These are phyloP conservation scores for Coemansia nantahalensis DNA, from an alignment of 192 early-diverging fungal genomes.

Conservation along the genomic window DNA sequence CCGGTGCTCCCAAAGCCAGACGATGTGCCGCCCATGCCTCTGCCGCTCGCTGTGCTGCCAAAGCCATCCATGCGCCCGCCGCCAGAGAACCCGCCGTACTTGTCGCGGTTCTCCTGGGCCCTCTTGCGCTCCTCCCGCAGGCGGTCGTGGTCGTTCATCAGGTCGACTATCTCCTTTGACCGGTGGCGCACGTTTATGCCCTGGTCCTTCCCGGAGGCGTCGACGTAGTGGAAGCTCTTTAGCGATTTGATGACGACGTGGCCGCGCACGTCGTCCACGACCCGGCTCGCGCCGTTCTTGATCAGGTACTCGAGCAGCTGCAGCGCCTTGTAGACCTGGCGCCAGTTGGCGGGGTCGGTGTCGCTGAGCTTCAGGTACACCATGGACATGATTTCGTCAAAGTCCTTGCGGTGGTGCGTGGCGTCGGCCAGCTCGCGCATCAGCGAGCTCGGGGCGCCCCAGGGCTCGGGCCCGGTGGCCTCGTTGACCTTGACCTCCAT, in stretches of 20 bases:
- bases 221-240: slow-evolving; percentile 84
- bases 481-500: slow-evolving; percentile 90
- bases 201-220: slow-evolving; percentile 95
- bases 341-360: slow-evolving; percentile 79
- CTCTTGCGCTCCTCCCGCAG: slow-evolving; percentile 87
- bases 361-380: slow-evolving; percentile 88
- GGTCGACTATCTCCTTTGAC: slow-evolving; percentile 85
- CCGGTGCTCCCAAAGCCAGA: slow-evolving; percentile 15
- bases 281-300: slow-evolving; percentile 91
- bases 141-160: slow-evolving; percentile 72
- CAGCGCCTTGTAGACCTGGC: slow-evolving; percentile 95
- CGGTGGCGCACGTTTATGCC: slow-evolving; percentile 89
- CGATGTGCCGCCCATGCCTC: neutral
- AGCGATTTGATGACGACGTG: slow-evolving; percentile 86
- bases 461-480: slow-evolving; percentile 90
- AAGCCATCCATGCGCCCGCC: slow-evolving; percentile 54
- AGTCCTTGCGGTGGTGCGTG: slow-evolving; percentile 81
- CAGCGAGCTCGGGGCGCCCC: slow-evolving; percentile 91
- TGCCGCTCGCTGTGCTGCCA: slow-evolving; percentile 55
- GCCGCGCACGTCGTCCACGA: slow-evolving; percentile 81
- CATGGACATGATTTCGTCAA: slow-evolving; percentile 94
- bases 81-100: slow-evolving; percentile 78
- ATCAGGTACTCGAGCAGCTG: slow-evolving; percentile 92
- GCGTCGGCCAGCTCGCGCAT: slow-evolving; percentile 94
- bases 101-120: slow-evolving; percentile 84